phyloP scores from a whole-genome alignment of 768 basidiomycete genomes.

The Lenzites betulinus region DNA sequence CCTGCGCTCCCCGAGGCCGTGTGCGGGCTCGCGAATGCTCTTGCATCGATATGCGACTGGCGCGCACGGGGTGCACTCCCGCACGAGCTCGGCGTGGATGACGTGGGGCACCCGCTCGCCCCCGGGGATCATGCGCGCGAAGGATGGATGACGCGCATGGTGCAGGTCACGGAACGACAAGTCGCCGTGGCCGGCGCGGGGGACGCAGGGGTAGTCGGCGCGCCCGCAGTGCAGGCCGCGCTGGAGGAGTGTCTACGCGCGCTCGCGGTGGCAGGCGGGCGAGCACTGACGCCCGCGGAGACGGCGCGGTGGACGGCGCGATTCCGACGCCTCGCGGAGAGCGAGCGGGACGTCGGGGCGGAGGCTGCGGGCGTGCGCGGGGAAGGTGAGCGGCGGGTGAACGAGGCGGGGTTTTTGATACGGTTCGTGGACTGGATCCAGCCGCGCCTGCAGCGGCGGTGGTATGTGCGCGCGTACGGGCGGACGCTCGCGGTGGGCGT shows the following conservation, averaged over 20 bases:
- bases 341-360: conserved; percentile 12
- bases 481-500: conserved; percentile 26
- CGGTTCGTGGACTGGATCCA: conserved; percentile 46
- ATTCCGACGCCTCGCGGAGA: conserved; percentile 34
- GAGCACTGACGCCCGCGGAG: conserved; percentile 30
- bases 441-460: conserved; percentile 43
- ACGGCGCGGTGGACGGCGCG: conserved; percentile 35
- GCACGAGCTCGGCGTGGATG: conserved; percentile 28
- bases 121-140: conserved; percentile 19
- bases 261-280: conserved; percentile 33
- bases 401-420: conserved; percentile 48
- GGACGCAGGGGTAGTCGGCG: conserved; percentile 33
- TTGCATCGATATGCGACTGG: conserved; percentile 50
- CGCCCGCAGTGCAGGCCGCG: conserved; percentile 15
- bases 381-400: conserved; percentile 19
- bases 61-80: conserved; percentile 40
- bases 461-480: conserved; percentile 45
- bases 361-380: conserved; percentile 22
- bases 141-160: conserved; percentile 41
- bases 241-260: conserved; percentile 41
- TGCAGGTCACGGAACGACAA: conserved; percentile 41
- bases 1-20: conserved; percentile 49
- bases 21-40: conserved; percentile 49
- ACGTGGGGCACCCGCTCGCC: conserved; percentile 21
- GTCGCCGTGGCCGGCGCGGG: conserved; percentile 36